Evolutionary conservation across 805 yeast species (phyloP), one percentile per base, ranked within the genome.

Genomic region (Saccharomycopsis javanensis): DNA sequence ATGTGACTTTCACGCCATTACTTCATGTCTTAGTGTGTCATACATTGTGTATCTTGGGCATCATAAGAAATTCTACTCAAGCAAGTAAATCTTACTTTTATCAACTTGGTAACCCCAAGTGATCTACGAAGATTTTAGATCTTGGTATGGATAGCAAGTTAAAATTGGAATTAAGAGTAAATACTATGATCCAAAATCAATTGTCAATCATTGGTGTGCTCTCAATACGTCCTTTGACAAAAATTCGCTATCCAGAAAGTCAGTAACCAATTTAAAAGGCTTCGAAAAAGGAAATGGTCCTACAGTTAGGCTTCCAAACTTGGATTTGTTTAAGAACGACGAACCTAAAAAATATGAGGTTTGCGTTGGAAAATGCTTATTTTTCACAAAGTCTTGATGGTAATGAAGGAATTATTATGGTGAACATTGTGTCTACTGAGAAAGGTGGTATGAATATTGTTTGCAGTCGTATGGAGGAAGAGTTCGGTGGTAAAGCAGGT

Each of bases 1-100:
- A 34, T 34, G 53, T 51, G 31, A 51, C 53, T 33, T 51, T 51
- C 45, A 20, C 53, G 11, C 53, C 53, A 31, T 51, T 51, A 33
- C 42, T 51, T 13, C 45, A 51, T 5, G 30, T 51, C 30, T 23
- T 34, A 34, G 8, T 51, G 37, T 51, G 38, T n/a, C 42, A 51
- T 27, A 34, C 45, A 18, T 51, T 51, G 16, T 31, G 38, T 18
- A 33, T 8, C 30, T 23, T 18, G 53, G 53, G 53, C 23, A 34
- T 51, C 10, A 10, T 42, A 18, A 42, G 23, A 42, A 28, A 42
- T 42, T 51, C 45, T 23, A 51, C 42, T 23, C 53, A 51, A 34
- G 42, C 31, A 34, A 34, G 13, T 15, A 45, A 51, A 8, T 42
- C n/a, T 20, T 42, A 42, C n/a, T 42, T 51, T 33, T 51, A 31